A percentile compares a stretch with the other conserved stretches of the same genome.
Conservation (phyloP, 768 basidiomycete species). For the Lactarius quietus region DNA sequence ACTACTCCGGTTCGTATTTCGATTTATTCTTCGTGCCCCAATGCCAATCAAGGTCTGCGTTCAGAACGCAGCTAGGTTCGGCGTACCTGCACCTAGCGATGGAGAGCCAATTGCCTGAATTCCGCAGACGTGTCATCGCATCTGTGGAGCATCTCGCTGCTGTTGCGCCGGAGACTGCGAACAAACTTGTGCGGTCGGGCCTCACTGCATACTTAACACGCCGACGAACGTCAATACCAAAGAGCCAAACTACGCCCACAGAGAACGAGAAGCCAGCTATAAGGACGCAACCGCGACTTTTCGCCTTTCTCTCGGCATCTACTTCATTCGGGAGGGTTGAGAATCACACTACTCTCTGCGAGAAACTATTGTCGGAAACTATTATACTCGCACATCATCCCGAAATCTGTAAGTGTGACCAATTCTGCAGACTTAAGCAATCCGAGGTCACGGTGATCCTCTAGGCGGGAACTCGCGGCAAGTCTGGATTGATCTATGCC, state of each 20-base stretch:
- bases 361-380: constrained; percentile 48
- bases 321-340: constrained; percentile 45
- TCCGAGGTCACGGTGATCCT: background rate
- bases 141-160: constrained; percentile 41
- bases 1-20: constrained; percentile 46
- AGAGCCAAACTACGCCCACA: constrained; percentile 28
- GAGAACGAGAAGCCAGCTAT: constrained; percentile 42
- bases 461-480: constrained; percentile 51
- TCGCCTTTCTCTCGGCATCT: constrained; percentile 50
- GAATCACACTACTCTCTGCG: constrained; percentile 37
- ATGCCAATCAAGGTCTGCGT: background rate
- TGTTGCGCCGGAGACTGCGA: constrained; percentile 46
- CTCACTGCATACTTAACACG: constrained; percentile 46
- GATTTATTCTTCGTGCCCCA: background rate
- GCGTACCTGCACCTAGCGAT: constrained; percentile 67
- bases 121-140: constrained; percentile 46
- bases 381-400: constrained; percentile 75
- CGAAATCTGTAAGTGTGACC: constrained; percentile 47
- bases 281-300: constrained; percentile 51
- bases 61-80: constrained; percentile 59
- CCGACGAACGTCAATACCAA: constrained; percentile 32
- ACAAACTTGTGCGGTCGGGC: constrained; percentile 57
- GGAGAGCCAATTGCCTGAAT: constrained; percentile 51
- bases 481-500: constrained; percentile 79
- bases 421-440: background rate